phyloP scores from a whole-genome alignment of 225 moss, liverwort and hornwort species.

The Marchantia paleacea region DNA sequence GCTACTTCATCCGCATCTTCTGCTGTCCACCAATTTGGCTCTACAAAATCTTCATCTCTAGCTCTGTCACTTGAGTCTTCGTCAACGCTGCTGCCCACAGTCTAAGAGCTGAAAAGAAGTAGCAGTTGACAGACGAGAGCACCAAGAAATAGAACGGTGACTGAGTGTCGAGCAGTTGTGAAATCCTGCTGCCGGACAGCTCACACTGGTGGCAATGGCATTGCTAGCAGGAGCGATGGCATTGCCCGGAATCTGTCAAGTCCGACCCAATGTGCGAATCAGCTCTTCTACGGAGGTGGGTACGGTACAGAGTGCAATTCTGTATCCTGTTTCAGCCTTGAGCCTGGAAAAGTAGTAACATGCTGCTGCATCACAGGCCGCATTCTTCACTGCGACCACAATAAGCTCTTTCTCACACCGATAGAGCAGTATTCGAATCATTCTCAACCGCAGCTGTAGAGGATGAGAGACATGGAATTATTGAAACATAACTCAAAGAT shows the following conservation, averaged over 20 bases:
- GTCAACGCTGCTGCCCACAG: too few species aligned
- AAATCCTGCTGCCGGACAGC: too few species aligned
- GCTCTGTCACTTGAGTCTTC: too few species aligned
- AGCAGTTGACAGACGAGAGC: too few species aligned
- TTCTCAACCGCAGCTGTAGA: not conserved
- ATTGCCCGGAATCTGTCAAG: not conserved
- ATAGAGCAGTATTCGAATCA: not conserved
- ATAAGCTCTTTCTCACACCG: not conserved
- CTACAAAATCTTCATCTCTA: too few species aligned
- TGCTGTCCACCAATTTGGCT: too few species aligned
- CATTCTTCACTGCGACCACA: not conserved
- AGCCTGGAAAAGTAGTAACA: not conserved
- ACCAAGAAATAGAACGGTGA: too few species aligned
- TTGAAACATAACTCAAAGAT: too few species aligned
- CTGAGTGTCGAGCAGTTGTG: too few species aligned
- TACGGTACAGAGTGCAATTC: not conserved
- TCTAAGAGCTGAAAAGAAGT: too few species aligned
- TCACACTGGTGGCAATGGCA: constrained; percentile 4
- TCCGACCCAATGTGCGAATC: not conserved
- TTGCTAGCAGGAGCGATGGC: constrained; percentile 19
- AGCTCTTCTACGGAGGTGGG: not conserved
- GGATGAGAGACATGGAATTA: not conserved
- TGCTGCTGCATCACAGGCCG: too few species aligned
- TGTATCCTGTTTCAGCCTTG: not conserved
- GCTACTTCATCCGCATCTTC: too few species aligned